Evolutionary conservation across 768 basidiomycete genomes (phyloP), one percentile per base, ranked within the genome.

Genomic region (Amanita rimosa): DNA sequence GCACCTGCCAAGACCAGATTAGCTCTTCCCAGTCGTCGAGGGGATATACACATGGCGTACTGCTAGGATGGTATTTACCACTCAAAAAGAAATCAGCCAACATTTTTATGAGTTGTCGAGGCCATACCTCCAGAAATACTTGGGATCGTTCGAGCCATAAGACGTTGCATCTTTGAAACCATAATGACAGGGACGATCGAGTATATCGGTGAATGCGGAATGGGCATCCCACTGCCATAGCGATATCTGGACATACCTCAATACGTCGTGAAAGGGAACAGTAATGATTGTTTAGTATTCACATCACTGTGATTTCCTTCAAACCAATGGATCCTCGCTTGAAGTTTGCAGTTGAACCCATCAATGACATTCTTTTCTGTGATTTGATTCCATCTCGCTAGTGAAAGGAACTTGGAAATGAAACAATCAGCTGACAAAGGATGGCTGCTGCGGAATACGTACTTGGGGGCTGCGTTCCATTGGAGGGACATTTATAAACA

Each of bases 41-140:
- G 26, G 31, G 22, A 24, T 24, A 4, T 27, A n/a, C n/a, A n/a
- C 7, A 16, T 4, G 27, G 61, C 71, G 55, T 61, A 76, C 78
- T 71, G 43, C 68, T 67, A 10, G 78, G 74, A 52, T 79, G 78
- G 53, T 70, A 75, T 56, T 74, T 68, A 51, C 79, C 76, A 11
- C 77, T 78, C 46, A 4, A 48, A 26, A 13, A 22, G 7, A 41
- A 31, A 44, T 3, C 45, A 17, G 49, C 35, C 34, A 36, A 6
- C 4, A 44, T 35, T 31, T n/a, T 16, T 11, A 33, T 44, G 10
- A 11, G 4, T 16, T 47, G 26, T 41, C 9, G 14, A 17, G 0
- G 42, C 58, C 72, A 49, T 53, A 76, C 75, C 72, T 73, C 78
- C 78, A 79, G 68, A 79, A 79, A 43, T 69, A 62, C 11, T 67